phyloP scores from a whole-genome alignment of 176 grass and related monocot genomes.

The Oryza longistaminata region DNA sequence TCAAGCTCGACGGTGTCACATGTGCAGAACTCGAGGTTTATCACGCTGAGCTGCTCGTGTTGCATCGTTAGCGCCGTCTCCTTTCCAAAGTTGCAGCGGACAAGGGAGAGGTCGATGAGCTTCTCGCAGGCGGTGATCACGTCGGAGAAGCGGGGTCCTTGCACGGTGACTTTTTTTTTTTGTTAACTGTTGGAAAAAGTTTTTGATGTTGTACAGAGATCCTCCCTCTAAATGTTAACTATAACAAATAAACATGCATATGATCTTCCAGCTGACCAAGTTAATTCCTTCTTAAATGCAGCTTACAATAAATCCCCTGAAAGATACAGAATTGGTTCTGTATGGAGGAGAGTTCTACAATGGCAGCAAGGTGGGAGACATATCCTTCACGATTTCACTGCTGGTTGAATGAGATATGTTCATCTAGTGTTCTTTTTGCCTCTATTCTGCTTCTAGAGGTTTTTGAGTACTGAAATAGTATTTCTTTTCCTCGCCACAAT shows the following conservation, averaged over 20 bases:
- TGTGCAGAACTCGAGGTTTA: no score
- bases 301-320: constrained; percentile 81
- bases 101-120: no score
- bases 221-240: not conserved
- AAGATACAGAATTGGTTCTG: constrained; percentile 84
- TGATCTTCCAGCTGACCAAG: not conserved
- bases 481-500: not conserved
- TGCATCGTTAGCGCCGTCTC: no score
- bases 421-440: not conserved
- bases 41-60: no score
- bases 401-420: not conserved
- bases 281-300: constrained; percentile 34
- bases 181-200: not conserved
- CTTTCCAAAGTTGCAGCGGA: no score
- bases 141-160: no score
- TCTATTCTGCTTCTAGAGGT: not conserved
- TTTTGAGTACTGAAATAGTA: constrained; percentile 4
- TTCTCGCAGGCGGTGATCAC: no score
- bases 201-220: not conserved
- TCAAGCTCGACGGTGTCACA: no score
- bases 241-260: not conserved
- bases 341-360: constrained; percentile 98
- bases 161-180: not conserved
- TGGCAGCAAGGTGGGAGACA: constrained; percentile 72
- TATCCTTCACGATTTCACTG: constrained; percentile 10